Evolutionary conservation across 495 filamentous ascomycete genomes (phyloP), one percentile per base, ranked within the genome.

Genomic region (Neurospora sp.): DNA sequence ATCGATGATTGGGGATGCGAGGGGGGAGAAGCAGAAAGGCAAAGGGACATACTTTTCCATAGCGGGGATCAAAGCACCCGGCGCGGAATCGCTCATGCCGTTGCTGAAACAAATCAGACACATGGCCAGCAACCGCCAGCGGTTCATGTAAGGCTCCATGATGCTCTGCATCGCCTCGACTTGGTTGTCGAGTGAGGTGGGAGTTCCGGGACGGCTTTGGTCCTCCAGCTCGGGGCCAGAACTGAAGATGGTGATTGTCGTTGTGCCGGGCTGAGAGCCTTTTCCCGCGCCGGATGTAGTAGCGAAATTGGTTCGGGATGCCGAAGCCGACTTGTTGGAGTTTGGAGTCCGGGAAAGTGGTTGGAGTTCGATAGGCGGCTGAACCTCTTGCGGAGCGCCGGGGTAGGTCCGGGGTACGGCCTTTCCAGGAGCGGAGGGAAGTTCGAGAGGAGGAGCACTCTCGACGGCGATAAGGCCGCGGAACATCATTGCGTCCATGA

Each of bases 11-110:
- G 27, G 27, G 27, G 27, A 31, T 31, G 27, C 0, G 27, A 31
- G 27, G 0, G 27, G 27, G 27, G 0, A 31, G 27, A 31, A 31
- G 27, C 27, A 31, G 27, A 31, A 31, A 35, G 40, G 61, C 9
- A 74, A 31, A 35, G 40, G 61, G 16, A 74, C 81, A 73, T 79
- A 85, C 85, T 77, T 80, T 74, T 87, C 84, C 75, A 95, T 90
- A 74, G 91, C 90, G 1, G 92, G 92, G 75, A 94, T 90, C 61
- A 94, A 75, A 39, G 91, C 90, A 76, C 92, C 92, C 4, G 90
- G 87, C 1, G 90, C 90, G 27, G 86, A 84, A 78, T 92, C 90
- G 69, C 84, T 88, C 71, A 92, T 76, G 1, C 89, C 90, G 72
- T 85, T 87, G 9, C 82, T 80, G 73, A 92, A 86, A 35, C 81